Evolutionary conservation across 805 yeast species (phyloP), one percentile per base, ranked within the genome.

Genomic region (Blastobotrys americana): DNA sequence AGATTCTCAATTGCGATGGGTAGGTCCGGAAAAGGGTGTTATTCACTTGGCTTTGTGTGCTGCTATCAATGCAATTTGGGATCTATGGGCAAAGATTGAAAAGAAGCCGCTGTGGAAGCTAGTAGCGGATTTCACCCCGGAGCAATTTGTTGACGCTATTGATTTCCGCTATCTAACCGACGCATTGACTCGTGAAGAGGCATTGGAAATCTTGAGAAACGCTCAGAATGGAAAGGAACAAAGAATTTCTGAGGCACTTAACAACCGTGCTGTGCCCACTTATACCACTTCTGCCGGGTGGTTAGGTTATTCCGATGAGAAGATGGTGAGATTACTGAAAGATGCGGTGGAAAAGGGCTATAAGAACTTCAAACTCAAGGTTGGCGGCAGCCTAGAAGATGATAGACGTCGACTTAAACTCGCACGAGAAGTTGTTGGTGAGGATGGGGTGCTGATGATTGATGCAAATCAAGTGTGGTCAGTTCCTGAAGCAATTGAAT

Each of bases 211-310:
- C 43, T 55, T 68, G 39, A 53, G 49, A 42, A 46, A 55, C 33
- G 57, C 62, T 8, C 55, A 54, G 20, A 41, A 19, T 0, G 66
- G 63, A 4, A 66, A 64, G 48, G 58, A 55, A 31, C 52, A 53
- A 23, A 48, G 69, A 35, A 37, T 65, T 20, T 37, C 55, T 23
- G 63, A 63, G 13, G 71, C 68, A 2, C 33, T 53, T 9, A 48
- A 51, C 16, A 58, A 59, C 45, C 47, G 41, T 3, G 69, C 70
- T 2, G 72, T 68, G 25, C 72, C 70, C 2, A 69, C 69, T 4
- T 68, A 68, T 47, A 67, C 72, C 23, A 68, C 72, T 16, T 57
- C 67, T 37, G 70, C 72, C 5, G 72, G 72, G 22, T 68, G 72
- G 72, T 55, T 68, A 13, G 71, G 67, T 5, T 68, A 60, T 47